Evolutionary conservation across 148 eudicot genomes (phyloP), one percentile per base, ranked within the genome.

Genomic region (Arbutus unedo): DNA sequence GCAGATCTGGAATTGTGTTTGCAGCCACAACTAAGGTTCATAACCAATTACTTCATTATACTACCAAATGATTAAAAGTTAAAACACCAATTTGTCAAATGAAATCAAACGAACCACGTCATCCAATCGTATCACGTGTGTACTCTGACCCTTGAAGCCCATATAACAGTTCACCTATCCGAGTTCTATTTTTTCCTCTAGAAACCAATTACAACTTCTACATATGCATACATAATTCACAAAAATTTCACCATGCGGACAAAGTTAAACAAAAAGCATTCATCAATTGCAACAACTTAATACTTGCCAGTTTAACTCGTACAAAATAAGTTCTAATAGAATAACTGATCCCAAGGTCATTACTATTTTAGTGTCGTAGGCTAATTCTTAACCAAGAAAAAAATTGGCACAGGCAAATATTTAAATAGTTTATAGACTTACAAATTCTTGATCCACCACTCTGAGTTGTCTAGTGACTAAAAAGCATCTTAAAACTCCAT

Each of bases 401-500:
- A 21, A 19, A 54, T 5, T 51, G 43, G n/a, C 79, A 55, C 5
- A 38, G 19, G 14, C 59, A 82, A 82, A 85, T 80, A 73, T 68
- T 25, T 5, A 16, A 54, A 43, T 2, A 67, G 82, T 72, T 81
- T 70, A 21, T 56, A 80, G 74, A 89, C 93, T 91, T 85, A 89
- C 93, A 89, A 72, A 76, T 64, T 85, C 84, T 76, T 86, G 90
- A 91, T 91, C 91, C 87, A 86, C 82, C 62, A 81, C 82, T 82
- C 86, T 88, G 90, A 85, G 85, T 68, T 78, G 83, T 85, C 81
- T 81, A 83, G 83, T 87, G 91, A 86, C 89, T 85, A 80, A 83
- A 83, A 54, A 83, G 85, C 85, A 88, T 82, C 89, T 87, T 84
- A 89, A 83, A 86, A 59, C 88, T 70, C 85, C 84, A 83, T 79